Conservation (phyloP, 1,284 basidiomycete species). For the Inonotus obliquus region DNA sequence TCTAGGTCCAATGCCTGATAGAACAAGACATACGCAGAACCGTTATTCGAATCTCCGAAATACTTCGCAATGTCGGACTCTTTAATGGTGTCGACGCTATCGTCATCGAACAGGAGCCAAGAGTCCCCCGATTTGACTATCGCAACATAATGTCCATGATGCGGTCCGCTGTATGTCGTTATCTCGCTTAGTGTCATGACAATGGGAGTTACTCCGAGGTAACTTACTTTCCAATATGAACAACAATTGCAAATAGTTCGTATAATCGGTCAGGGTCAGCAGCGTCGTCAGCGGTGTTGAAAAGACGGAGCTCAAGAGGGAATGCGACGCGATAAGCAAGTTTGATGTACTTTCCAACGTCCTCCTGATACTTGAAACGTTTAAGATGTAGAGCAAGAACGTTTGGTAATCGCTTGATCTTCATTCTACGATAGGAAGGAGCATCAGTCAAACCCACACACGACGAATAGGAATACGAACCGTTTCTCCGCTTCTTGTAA, state of each 20-base stretch:
- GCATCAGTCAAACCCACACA: slow-evolving; percentile 1
- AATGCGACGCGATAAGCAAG: slow-evolving; percentile 95
- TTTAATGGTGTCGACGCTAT: slow-evolving; percentile 82
- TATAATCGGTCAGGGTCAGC: slow-evolving; percentile 88
- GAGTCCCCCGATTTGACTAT: slow-evolving; percentile 82
- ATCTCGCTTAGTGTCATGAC: slow-evolving; percentile 10
- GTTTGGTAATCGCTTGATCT: slow-evolving; percentile 94
- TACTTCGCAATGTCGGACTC: slow-evolving; percentile 90
- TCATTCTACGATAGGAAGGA: slow-evolving; percentile 66
- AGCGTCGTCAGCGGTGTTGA: slow-evolving; percentile 95
- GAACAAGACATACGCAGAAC: slow-evolving; percentile 95
- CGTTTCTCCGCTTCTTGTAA: slow-evolving; percentile 97
- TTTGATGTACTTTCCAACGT: slow-evolving; percentile 86
- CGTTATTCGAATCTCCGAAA: slow-evolving; percentile 87
- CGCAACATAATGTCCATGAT: slow-evolving; percentile 97
- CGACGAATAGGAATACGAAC: slow-evolving; percentile 40
- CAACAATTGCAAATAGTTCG: slow-evolving; percentile 92
- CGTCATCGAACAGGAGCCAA: slow-evolving; percentile 97
- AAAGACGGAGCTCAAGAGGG: slow-evolving; percentile 88
- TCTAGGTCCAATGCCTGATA: slow-evolving; percentile 93
- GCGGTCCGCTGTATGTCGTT: slow-evolving; percentile 65
- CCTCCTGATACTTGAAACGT: slow-evolving; percentile 96
- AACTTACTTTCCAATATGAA: slow-evolving; percentile 94
- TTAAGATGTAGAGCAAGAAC: slow-evolving; percentile 94
- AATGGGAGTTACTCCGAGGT: not conserved